Conservation (phyloP, 371 early-diverging fungal genomes). For the Mortierella polycephala region DNA sequence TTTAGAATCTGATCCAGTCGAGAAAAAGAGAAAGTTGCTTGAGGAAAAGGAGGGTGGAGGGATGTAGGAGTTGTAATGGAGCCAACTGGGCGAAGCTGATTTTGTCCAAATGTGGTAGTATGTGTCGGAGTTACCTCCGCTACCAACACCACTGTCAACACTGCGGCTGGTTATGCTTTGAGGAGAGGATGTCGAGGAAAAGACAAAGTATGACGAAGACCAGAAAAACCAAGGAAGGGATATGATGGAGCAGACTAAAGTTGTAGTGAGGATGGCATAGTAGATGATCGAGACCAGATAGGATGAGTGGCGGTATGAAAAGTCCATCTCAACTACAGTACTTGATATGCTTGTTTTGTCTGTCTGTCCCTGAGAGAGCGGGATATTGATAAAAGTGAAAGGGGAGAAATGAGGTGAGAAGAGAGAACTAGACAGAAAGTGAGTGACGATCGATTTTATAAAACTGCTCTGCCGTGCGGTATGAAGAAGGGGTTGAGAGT, state of each 20-base stretch:
- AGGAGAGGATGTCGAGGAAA: not conserved
- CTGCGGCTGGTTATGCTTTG: too few species aligned
- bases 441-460: too few species aligned
- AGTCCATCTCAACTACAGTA: slow-evolving; percentile 5
- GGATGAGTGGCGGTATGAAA: slow-evolving; percentile 14
- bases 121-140: too few species aligned
- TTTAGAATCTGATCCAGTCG: slow-evolving; percentile 5
- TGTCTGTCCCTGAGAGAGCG: not conserved
- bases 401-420: too few species aligned
- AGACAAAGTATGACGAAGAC: slow-evolving; percentile 1
- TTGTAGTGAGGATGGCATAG: slow-evolving; percentile 30
- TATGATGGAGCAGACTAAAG: slow-evolving; percentile 26
- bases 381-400: not conserved
- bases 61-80: not conserved
- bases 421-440: too few species aligned
- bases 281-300: slow-evolving; percentile 29
- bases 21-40: not conserved
- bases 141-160: too few species aligned
- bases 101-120: not conserved
- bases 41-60: not conserved
- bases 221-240: slow-evolving; percentile 13
- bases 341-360: not conserved
- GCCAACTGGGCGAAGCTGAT: not conserved
- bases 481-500: too few species aligned
- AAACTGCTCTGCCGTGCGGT: too few species aligned